These are phyloP conservation scores for Nepenthes mirabilis DNA, from an alignment of 148 eudicot genomes.

Conservation along the genomic window DNA sequence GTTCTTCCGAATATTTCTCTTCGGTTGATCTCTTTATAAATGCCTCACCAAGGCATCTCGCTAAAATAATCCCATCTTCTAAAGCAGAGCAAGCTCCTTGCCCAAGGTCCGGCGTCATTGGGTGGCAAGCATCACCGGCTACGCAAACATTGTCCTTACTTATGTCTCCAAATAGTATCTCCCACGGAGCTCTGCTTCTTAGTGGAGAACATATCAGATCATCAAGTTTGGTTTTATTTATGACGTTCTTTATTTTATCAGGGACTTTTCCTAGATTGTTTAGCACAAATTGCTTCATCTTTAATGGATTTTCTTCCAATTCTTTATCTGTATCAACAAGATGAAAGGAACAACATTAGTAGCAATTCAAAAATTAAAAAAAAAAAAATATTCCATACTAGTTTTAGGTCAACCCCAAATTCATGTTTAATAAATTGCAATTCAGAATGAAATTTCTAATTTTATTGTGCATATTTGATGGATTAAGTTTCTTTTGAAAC, in stretches of 20 bases:
- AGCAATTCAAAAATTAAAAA: too few relatives aligned
- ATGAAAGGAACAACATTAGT: background rate
- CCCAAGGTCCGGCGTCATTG: conserved; percentile 14
- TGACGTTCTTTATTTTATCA: background rate
- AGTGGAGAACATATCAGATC: conserved; percentile 3
- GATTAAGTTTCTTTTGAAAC: too few relatives aligned
- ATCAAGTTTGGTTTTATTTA: conserved; percentile 6
- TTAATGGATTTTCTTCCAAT: background rate
- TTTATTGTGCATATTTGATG: too few relatives aligned
- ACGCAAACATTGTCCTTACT: conserved; percentile 6
- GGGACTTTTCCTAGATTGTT: background rate
- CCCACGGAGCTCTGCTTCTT: conserved; percentile 12
- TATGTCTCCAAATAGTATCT: conserved; percentile 4
- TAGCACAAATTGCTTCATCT: conserved; percentile 5
- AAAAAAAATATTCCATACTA: too few relatives aligned
- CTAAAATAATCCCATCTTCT: conserved; percentile 7
- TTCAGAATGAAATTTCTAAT: too few relatives aligned
- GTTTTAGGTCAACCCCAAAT: too few relatives aligned
- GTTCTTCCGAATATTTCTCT: background rate
- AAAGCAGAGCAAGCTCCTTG: conserved; percentile 13
- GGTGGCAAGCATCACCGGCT: conserved; percentile 13
- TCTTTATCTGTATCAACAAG: background rate
- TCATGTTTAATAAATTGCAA: too few relatives aligned
- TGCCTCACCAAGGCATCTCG: background rate
- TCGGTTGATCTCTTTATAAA: background rate